Evolutionary conservation across 2,329 filamentous ascomycete species (phyloP).

Genomic region (Fusarium sacchari): DNA sequence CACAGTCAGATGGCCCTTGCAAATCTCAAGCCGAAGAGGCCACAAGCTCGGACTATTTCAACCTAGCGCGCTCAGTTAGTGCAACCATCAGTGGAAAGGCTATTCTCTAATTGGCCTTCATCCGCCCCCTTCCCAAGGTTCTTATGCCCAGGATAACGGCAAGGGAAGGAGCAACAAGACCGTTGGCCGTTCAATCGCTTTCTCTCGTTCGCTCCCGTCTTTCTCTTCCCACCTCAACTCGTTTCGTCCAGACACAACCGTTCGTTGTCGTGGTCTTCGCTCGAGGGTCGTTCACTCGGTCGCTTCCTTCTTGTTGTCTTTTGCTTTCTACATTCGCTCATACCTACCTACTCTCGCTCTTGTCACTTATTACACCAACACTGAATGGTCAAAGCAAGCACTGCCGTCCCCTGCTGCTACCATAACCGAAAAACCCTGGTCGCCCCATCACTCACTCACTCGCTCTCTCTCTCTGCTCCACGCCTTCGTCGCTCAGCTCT

Average conservation of each 20-base stretch:
- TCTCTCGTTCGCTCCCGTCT: constrained; percentile 11
- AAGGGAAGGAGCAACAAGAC: constrained; percentile 33
- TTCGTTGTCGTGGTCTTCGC: constrained; percentile 29
- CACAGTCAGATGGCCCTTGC: constrained; percentile 10
- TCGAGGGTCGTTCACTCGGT: constrained; percentile 17
- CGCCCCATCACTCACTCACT: constrained; percentile 33
- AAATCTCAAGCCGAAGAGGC: constrained; percentile 18
- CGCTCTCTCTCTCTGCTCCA: constrained; percentile 35
- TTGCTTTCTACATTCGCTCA: constrained; percentile 15
- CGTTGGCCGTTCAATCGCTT: constrained; percentile 33
- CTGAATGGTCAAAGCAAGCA: constrained; percentile 2
- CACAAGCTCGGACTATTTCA: constrained; percentile 21
- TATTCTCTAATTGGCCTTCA: constrained; percentile 23
- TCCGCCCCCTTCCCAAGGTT: constrained; percentile 25
- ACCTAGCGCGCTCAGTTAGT: constrained; percentile 27
- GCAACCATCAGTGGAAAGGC: constrained; percentile 6
- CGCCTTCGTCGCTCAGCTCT: constrained; percentile 28
- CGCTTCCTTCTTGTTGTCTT: constrained; percentile 22
- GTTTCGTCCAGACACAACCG: constrained; percentile 21
- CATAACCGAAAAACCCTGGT: constrained; percentile 35
- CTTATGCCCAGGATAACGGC: constrained; percentile 33
- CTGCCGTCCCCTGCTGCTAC: constrained; percentile 28
- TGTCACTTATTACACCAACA: constrained; percentile 18
- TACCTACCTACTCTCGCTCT: constrained; percentile 22
- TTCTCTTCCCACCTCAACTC: constrained; percentile 16